phyloP scores from a whole-genome alignment of 768 basidiomycete species.

The Infundibulicybe gibba region DNA sequence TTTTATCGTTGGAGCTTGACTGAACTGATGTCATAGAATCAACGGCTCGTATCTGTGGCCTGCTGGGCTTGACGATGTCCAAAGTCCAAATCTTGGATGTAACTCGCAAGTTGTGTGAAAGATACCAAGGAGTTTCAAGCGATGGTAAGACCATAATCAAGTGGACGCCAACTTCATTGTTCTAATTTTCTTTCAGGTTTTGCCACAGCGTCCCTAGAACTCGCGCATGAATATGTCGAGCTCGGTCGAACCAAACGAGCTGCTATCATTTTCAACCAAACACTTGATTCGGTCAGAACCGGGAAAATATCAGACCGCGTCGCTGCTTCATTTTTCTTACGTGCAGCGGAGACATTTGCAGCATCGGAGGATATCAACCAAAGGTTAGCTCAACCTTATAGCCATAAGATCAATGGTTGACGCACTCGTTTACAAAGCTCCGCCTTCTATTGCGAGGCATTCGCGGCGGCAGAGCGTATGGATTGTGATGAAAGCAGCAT shows the following conservation, averaged over 20 bases:
- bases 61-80: conserved; percentile 62
- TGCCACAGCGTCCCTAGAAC: conserved; percentile 57
- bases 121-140: conserved; percentile 31
- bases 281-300: conserved; percentile 39
- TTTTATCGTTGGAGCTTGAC: neutral
- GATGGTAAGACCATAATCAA: conserved; percentile 38
- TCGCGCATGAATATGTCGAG: conserved; percentile 76
- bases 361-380: conserved; percentile 51
- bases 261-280: conserved; percentile 56
- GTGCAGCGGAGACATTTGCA: conserved; percentile 65
- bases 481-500: conserved; percentile 40
- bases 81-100: conserved; percentile 68
- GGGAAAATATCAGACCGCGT: conserved; percentile 47
- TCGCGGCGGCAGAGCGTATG: conserved; percentile 37
- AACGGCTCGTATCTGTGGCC: conserved; percentile 57
- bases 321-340: conserved; percentile 52
- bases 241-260: conserved; percentile 77
- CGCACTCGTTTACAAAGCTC: conserved; percentile 27
- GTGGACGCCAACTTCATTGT: neutral
- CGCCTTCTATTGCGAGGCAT: conserved; percentile 57
- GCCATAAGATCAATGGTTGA: neutral
- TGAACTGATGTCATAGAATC: conserved; percentile 37
- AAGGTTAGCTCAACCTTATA: conserved; percentile 38
- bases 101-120: conserved; percentile 57
- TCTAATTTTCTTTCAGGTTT: conserved; percentile 41